Percentiles rank a stretch among this genome's conserved stretches.
phyloP scores from a whole-genome alignment of 2,329 filamentous ascomycete genomes.

The Nigrospora osmanthi region DNA sequence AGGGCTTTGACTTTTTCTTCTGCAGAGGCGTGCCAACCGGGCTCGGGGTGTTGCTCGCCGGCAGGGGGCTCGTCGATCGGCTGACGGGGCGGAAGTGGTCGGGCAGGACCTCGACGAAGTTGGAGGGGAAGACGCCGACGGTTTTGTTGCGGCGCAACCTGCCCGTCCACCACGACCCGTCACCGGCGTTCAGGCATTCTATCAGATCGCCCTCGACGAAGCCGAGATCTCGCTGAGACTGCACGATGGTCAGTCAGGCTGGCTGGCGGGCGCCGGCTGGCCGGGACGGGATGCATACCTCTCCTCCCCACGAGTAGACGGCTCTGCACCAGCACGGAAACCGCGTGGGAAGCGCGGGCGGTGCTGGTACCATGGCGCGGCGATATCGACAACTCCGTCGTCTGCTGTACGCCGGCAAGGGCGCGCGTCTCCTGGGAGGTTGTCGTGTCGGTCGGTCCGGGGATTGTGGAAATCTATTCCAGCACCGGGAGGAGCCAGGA shows the following conservation, averaged over 20 bases:
- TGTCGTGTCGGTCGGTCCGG: constrained; percentile 4
- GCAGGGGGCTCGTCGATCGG: constrained; percentile 53
- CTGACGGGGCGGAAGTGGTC: constrained; percentile 74
- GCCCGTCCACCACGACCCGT: constrained; percentile 98
- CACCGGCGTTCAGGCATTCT: constrained; percentile 94
- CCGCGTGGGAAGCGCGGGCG: constrained; percentile 59
- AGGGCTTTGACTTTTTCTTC: constrained; percentile 53
- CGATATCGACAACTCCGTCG: constrained; percentile 1
- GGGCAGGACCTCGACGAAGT: constrained; percentile 88
- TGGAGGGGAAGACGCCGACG: constrained; percentile 90
- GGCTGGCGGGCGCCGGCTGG: not conserved
- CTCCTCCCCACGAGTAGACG: constrained; percentile 89
- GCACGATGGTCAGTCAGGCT: constrained; percentile 2
- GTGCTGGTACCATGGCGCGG: constrained; percentile 43
- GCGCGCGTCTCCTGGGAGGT: constrained; percentile 4
- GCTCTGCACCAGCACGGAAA: constrained; percentile 92
- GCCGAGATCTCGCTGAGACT: constrained; percentile 87
- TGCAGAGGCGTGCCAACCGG: constrained; percentile 39
- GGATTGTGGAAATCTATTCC: not conserved
- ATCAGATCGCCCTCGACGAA: constrained; percentile 98
- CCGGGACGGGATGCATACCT: constrained; percentile 37
- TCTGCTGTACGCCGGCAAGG: constrained; percentile 4
- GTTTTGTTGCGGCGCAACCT: constrained; percentile 81
- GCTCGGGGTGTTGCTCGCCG: constrained; percentile 45
- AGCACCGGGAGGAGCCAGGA: not conserved